Percentiles rank a stretch among this genome's conserved stretches.
These are phyloP conservation scores for Trichoderma parareesei DNA, from an alignment of 495 filamentous ascomycete genomes.

Conservation along the genomic window DNA sequence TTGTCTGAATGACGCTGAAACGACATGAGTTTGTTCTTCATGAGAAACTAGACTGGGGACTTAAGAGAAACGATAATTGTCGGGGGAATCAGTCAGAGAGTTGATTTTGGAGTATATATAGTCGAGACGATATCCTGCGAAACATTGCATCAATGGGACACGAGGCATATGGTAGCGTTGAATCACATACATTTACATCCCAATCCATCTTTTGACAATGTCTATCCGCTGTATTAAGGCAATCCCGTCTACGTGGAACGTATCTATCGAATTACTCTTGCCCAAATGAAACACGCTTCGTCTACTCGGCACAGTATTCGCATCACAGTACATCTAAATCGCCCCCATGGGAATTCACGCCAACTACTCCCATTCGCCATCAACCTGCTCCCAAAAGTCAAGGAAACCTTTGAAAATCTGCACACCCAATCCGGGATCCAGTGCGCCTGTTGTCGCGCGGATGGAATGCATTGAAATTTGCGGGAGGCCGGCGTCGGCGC, in stretches of 20 bases:
- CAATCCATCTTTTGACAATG: not conserved
- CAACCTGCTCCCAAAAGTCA: conserved; percentile 79
- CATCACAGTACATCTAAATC: not conserved
- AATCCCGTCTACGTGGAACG: not conserved
- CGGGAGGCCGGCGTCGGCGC: conserved; percentile 83
- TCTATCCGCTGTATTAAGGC: not conserved
- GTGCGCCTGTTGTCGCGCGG: conserved; percentile 75
- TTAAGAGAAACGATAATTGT: too few species aligned
- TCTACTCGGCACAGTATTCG: not conserved
- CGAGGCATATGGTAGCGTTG: not conserved
- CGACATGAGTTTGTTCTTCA: too few species aligned
- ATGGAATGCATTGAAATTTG: conserved; percentile 95
- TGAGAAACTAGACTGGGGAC: too few species aligned
- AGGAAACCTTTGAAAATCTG: conserved; percentile 86
- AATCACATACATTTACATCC: not conserved
- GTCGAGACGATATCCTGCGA: not conserved
- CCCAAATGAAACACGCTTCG: not conserved
- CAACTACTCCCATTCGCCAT: conserved; percentile 61
- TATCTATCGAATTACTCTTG: not conserved
- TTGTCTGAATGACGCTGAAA: too few species aligned
- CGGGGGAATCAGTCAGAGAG: not conserved
- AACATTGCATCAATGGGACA: not conserved
- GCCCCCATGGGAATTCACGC: not conserved
- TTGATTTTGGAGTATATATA: not conserved
- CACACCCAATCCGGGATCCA: conserved; percentile 85